phyloP scores from a whole-genome alignment of 2,329 filamentous ascomycete genomes.

The Curvularia sp. region DNA sequence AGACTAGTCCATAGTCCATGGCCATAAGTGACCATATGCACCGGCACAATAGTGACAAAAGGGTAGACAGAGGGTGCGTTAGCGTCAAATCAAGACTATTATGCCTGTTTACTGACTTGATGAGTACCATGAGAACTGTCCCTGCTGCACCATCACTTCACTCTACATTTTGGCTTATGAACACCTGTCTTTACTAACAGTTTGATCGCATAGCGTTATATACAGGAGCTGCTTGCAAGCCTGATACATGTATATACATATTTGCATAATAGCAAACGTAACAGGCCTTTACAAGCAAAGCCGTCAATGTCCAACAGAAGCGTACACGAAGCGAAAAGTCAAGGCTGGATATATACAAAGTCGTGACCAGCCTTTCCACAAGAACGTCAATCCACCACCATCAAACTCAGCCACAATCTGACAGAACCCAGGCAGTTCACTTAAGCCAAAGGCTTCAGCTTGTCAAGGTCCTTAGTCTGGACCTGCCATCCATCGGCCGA shows the following conservation, averaged over 20 bases:
- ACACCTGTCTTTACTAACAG: not conserved
- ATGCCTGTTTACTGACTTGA: too few species aligned
- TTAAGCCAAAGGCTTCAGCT: conserved; percentile 16
- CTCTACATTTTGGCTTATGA: not conserved
- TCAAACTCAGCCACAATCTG: not conserved
- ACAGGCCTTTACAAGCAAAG: not conserved
- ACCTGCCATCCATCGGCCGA: conserved; percentile 22
- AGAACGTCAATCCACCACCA: not conserved
- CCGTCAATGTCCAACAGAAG: not conserved
- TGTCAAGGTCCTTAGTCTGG: conserved; percentile 10
- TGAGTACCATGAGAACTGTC: not conserved
- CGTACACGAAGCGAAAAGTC: not conserved
- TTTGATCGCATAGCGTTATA: not conserved
- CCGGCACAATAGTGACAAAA: too few species aligned
- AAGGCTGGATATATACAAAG: not conserved
- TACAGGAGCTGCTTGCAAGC: not conserved
- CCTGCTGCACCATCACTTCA: not conserved
- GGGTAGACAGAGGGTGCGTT: too few species aligned
- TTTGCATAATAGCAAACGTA: not conserved
- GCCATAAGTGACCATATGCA: too few species aligned
- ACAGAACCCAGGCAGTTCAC: not conserved
- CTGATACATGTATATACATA: not conserved
- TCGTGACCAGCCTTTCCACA: not conserved
- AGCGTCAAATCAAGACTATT: too few species aligned
- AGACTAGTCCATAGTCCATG: too few species aligned